Percentiles rank a stretch among this genome's conserved stretches.
phyloP scores from a whole-genome alignment of 345 rosid genomes.

The Eucalyptus tenuipes region DNA sequence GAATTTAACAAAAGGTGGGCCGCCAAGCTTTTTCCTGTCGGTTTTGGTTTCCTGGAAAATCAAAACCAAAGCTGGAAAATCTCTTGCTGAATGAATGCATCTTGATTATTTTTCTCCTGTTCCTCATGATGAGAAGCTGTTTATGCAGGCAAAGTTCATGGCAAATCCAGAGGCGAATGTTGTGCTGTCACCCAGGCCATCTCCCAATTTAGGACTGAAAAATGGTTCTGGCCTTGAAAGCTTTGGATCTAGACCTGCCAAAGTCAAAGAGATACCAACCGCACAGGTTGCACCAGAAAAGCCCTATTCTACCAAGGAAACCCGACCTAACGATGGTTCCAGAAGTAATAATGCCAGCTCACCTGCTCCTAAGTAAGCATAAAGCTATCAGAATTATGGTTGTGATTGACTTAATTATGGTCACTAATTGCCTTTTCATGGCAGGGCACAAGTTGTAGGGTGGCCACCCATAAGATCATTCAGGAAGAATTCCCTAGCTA shows the following conservation, averaged over 20 bases:
- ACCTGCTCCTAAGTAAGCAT: conserved; percentile 49
- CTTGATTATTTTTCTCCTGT: neutral
- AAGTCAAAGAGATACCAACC: conserved; percentile 18
- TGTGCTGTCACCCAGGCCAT: conserved; percentile 31
- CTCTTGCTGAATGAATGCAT: neutral
- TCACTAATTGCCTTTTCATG: neutral
- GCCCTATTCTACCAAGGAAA: conserved; percentile 12
- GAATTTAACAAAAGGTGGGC: neutral
- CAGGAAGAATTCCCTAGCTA: conserved; percentile 50
- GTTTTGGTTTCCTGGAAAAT: neutral
- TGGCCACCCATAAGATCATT: conserved; percentile 74
- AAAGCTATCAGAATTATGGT: neutral
- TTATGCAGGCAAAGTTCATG: conserved; percentile 36
- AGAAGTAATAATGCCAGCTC: conserved; percentile 4
- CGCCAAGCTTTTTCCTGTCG: neutral
- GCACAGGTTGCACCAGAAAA: conserved; percentile 21
- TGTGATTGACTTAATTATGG: neutral
- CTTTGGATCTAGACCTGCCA: conserved; percentile 27
- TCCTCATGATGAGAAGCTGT: neutral
- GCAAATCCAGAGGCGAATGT: conserved; percentile 17
- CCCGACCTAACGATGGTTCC: neutral
- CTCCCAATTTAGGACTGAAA: conserved; percentile 33
- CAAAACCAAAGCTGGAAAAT: neutral
- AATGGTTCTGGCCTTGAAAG: conserved; percentile 34
- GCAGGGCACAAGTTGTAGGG: conserved; percentile 72